A percentile compares a stretch with the other conserved stretches of the same genome.
Conservation (phyloP, 1,284 basidiomycete species). For the Entoloma clypeatum region DNA sequence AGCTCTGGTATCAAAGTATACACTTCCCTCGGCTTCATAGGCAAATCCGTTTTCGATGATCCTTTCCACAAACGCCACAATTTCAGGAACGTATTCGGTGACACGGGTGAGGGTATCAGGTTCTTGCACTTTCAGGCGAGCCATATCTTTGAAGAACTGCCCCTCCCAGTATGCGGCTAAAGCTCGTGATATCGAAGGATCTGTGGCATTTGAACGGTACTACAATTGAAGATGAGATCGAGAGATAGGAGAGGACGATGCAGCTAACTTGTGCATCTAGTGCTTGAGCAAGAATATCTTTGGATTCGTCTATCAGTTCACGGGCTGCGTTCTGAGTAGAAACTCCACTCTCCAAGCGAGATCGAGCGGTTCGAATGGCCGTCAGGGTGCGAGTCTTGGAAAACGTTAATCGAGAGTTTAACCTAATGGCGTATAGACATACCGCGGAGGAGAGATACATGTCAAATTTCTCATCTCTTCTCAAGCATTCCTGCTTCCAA, state of each 20-base stretch:
- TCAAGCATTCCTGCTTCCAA: slow-evolving; percentile 70
- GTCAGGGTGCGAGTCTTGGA: slow-evolving; percentile 49
- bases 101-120: slow-evolving; percentile 94
- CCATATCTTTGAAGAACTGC: slow-evolving; percentile 93
- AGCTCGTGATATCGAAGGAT: slow-evolving; percentile 83
- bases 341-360: slow-evolving; percentile 38
- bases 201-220: slow-evolving; percentile 79
- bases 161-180: slow-evolving; percentile 90
- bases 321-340: slow-evolving; percentile 47
- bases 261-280: slow-evolving; percentile 70
- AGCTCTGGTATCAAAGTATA: slow-evolving; percentile 91
- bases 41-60: slow-evolving; percentile 90
- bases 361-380: slow-evolving; percentile 46
- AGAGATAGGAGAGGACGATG: slow-evolving; percentile 2
- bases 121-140: slow-evolving; percentile 77
- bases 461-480: slow-evolving; percentile 86
- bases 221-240: slow-evolving; percentile 30
- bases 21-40: slow-evolving; percentile 84
- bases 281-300: slow-evolving; percentile 70
- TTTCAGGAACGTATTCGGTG: slow-evolving; percentile 96
- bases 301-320: slow-evolving; percentile 66
- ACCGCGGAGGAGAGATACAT: slow-evolving; percentile 81
- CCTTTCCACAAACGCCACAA: slow-evolving; percentile 83
- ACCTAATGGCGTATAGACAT: slow-evolving; percentile 28
- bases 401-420: slow-evolving; percentile 19